Evolutionary conservation across 1,139 yeast species (phyloP).

Genomic region (Petasospora fabianii): DNA sequence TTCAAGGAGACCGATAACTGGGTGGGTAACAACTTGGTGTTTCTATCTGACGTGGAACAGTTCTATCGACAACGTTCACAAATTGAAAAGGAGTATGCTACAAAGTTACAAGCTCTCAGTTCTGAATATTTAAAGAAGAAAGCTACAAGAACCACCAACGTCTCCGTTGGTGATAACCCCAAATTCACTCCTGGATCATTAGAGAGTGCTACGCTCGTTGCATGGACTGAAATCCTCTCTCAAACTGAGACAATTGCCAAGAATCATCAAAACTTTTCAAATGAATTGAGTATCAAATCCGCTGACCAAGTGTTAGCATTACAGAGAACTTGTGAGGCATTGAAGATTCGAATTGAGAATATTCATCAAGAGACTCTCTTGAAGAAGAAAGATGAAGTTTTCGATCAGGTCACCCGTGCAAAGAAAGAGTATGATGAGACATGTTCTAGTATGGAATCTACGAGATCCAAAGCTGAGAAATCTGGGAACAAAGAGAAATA

Average conservation of each 20-base stretch:
- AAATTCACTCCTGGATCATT: slow-evolving; percentile 91
- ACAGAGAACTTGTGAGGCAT: slow-evolving; percentile 48
- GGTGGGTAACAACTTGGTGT: slow-evolving; percentile 68
- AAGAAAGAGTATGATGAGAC: slow-evolving; percentile 75
- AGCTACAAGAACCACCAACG: slow-evolving; percentile 58
- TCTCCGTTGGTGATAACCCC: slow-evolving; percentile 92
- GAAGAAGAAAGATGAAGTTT: slow-evolving; percentile 55
- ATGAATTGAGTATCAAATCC: slow-evolving; percentile 57
- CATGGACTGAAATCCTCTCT: slow-evolving; percentile 86
- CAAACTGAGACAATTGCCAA: slow-evolving; percentile 81
- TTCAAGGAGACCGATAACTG: slow-evolving; percentile 75
- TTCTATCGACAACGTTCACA: slow-evolving; percentile 81
- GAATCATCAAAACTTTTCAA: slow-evolving; percentile 59
- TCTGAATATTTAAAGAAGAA: slow-evolving; percentile 73
- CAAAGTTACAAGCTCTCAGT: slow-evolving; percentile 60
- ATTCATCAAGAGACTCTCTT: slow-evolving; percentile 54
- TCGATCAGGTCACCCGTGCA: slow-evolving; percentile 64
- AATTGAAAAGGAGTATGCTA: slow-evolving; percentile 80
- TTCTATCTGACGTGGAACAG: slow-evolving; percentile 73
- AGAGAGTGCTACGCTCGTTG: slow-evolving; percentile 87
- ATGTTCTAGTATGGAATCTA: slow-evolving; percentile 77
- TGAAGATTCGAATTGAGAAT: slow-evolving; percentile 53
- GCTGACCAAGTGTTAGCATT: slow-evolving; percentile 60
- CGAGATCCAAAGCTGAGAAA: slow-evolving; percentile 67
- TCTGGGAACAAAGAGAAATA: slow-evolving; percentile 51